Percentiles rank a stretch among this genome's conserved stretches.
These are phyloP conservation scores for Exsudoporus frostii DNA, from an alignment of 768 basidiomycete genomes.

Conservation along the genomic window DNA sequence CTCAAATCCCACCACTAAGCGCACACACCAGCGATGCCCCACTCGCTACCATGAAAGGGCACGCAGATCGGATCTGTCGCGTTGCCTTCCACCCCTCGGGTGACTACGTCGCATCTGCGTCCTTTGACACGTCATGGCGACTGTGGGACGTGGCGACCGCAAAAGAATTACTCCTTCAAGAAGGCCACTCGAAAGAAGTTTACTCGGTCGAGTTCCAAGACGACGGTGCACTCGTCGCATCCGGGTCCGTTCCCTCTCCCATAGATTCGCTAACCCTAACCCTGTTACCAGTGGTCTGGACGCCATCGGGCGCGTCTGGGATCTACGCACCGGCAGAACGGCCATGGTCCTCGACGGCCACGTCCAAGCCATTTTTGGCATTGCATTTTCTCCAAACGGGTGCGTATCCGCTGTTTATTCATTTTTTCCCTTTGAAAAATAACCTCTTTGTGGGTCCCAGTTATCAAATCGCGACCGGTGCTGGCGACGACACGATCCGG, in stretches of 20 bases:
- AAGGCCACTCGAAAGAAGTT: constrained; percentile 97
- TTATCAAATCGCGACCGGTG: constrained; percentile 95
- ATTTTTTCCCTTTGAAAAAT: neutral
- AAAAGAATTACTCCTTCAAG: constrained; percentile 84
- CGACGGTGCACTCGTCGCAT: constrained; percentile 89
- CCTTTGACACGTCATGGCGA: constrained; percentile 97
- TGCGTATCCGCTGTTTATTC: constrained; percentile 37
- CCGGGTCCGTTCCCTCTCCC: constrained; percentile 61
- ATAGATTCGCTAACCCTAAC: neutral
- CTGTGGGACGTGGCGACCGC: constrained; percentile 88
- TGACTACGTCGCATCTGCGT: constrained; percentile 88
- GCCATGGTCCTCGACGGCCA: constrained; percentile 99
- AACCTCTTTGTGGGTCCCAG: constrained; percentile 39
- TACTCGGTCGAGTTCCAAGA: constrained; percentile 95
- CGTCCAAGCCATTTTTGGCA: constrained; percentile 85
- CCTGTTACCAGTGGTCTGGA: constrained; percentile 72
- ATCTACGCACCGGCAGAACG: constrained; percentile 89
- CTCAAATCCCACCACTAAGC: constrained; percentile 3
- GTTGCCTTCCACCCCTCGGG: constrained; percentile 98
- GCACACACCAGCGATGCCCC: constrained; percentile 65
- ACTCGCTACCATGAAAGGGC: constrained; percentile 82
- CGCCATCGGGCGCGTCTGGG: constrained; percentile 97
- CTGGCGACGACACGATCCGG: constrained; percentile 95
- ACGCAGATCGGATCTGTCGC: constrained; percentile 86
- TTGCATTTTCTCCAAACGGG: constrained; percentile 96